A percentile compares a stretch with the other conserved stretches of the same genome.
phyloP scores from a whole-genome alignment of 345 rosid genomes.

The Populus davidiana region DNA sequence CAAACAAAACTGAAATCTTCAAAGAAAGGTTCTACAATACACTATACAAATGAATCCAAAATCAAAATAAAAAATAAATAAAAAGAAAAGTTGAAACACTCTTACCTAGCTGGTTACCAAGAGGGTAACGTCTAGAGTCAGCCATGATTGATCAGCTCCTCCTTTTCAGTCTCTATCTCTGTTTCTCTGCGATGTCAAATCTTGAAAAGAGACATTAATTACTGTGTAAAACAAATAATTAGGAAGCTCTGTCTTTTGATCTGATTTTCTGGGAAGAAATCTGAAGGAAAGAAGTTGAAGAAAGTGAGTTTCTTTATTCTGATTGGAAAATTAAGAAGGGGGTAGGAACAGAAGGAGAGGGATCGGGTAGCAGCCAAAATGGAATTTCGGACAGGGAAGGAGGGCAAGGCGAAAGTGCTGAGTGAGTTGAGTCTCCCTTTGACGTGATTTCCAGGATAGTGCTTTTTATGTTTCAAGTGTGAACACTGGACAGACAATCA shows the following conservation, averaged over 20 bases:
- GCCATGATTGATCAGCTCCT: conserved; percentile 25
- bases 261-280: not conserved
- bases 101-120: conserved; percentile 41
- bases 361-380: not conserved
- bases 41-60: not conserved
- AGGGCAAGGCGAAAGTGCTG: not conserved
- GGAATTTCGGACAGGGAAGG: not conserved
- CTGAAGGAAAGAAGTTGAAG: not conserved
- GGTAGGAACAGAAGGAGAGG: not conserved
- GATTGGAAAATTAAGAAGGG: not conserved
- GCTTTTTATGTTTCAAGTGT: not conserved
- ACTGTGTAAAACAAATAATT: not conserved
- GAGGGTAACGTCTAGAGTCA: conserved; percentile 35
- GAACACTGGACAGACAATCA: not conserved
- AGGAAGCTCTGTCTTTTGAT: not conserved
- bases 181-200: not conserved
- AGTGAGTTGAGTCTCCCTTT: not conserved
- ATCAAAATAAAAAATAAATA: not conserved
- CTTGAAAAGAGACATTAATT: not conserved
- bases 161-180: not conserved
- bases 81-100: not conserved
- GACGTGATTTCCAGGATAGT: not conserved
- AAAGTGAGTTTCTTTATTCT: not conserved
- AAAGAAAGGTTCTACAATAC: not conserved
- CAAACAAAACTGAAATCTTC: not conserved